A percentile compares a stretch with the other conserved stretches of the same genome.
Conservation (phyloP, 2,329 filamentous ascomycete species). For the Alternaria arbusti region DNA sequence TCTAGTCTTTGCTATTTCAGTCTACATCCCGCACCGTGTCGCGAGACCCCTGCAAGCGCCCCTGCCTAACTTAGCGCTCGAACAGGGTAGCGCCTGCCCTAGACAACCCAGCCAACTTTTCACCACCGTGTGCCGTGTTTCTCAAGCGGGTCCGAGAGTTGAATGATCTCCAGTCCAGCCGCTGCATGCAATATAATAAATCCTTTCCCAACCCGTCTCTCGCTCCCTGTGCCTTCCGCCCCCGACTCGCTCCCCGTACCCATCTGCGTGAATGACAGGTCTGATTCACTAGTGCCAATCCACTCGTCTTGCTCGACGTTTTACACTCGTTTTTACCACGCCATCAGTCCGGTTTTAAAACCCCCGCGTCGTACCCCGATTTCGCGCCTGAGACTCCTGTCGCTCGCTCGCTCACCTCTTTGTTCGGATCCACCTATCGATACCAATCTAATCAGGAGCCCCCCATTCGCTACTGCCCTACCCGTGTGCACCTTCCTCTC, state of each 20-base stretch:
- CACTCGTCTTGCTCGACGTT: slow-evolving; percentile 35
- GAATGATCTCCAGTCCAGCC: slow-evolving; percentile 24
- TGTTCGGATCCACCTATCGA: slow-evolving; percentile 4
- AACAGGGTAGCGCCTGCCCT: slow-evolving; percentile 26
- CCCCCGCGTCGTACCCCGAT: slow-evolving; percentile 24
- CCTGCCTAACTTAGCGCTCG: slow-evolving; percentile 1
- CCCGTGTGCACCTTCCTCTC: slow-evolving; percentile 24
- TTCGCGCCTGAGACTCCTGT: slow-evolving; percentile 20
- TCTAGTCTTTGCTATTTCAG: slow-evolving; percentile 43
- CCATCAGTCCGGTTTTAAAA: slow-evolving; percentile 25
- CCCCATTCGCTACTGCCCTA: background rate
- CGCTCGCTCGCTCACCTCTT: background rate
- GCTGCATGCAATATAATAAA: slow-evolving; percentile 40
- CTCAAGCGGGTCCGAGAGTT: slow-evolving; percentile 23
- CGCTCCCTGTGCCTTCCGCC: slow-evolving; percentile 28
- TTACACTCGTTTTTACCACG: slow-evolving; percentile 43
- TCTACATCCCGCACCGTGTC: slow-evolving; percentile 28
- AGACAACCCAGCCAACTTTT: slow-evolving; percentile 20
- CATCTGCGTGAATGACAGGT: slow-evolving; percentile 7
- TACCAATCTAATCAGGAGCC: background rate
- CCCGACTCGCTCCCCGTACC: slow-evolving; percentile 17
- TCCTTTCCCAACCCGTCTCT: slow-evolving; percentile 19
- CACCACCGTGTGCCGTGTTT: slow-evolving; percentile 33
- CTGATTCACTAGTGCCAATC: slow-evolving; percentile 41
- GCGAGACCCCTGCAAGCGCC: slow-evolving; percentile 18